Evolutionary conservation across 306 rosid genomes (phyloP), one percentile per base, ranked within the genome.

Genomic region (Vigna trinervia): DNA sequence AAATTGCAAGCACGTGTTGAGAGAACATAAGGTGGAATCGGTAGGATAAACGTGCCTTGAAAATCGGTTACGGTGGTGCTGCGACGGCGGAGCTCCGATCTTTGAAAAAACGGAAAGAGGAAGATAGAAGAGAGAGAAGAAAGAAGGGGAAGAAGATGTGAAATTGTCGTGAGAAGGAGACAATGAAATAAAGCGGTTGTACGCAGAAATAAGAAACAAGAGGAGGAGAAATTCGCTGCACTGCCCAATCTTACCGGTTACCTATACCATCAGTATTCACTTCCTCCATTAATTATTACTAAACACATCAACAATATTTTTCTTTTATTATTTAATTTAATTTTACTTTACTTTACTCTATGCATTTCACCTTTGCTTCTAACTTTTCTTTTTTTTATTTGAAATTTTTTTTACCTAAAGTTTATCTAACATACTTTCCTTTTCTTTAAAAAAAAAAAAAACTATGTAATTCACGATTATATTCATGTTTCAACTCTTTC

Each of bases 121-220:
- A 45, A 45, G 50, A 20, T 8, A 20, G 26, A 47, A 30, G 50
- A 28, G 45, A 13, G 38, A 30, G 26, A 12, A 22, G 48, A 1
- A 15, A 19, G 32, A 5, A 39, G 19, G 32, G 1, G n/a, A 36
- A 8, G 20, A 4, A 8, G 15, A 50, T 38, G 65, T 63, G 78
- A 71, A 19, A 61, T 57, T 41, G 74, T 71, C 19, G 46, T 3
- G 4, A 28, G 65, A 73, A 69, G 72, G 68, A 41, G 77, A 83
- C 80, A 70, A 20, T 8, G 80, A 81, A 64, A 80, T 83, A 83
- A 76, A 81, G 89, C 85, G 83, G 87, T 81, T 75, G 86, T 71
- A 75, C 43, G 73, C 76, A 39, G 69, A 51, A 67, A 71, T 79
- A 48, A 75, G 80, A 76, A 84, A 86, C 79, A 78, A 74, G 86